Evolutionary conservation across 768 basidiomycete species (phyloP), one percentile per base, ranked within the genome.

Genomic region (Saitozyma podzolica): DNA sequence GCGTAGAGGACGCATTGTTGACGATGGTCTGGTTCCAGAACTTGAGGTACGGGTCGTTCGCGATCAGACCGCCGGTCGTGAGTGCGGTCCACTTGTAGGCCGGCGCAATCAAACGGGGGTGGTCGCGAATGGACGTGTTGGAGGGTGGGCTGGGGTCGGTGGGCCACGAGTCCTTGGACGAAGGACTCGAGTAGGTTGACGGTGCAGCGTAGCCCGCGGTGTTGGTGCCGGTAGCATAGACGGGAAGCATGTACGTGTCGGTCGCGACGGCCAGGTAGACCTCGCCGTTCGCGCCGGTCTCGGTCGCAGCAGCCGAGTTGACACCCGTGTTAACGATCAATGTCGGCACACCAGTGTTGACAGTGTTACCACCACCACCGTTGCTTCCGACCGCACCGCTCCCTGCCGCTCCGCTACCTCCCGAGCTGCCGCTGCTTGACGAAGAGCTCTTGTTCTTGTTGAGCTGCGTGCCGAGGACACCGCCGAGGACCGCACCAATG

Each of bases 21-120:
- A 97, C 89, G 76, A 98, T 97, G 51, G 91, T 89, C 20, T 84
- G 83, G 79, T 99, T 96, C 95, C 95, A 98, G 62, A 80, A 83
- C 61, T 84, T 82, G 72, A 98, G 84, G 82, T 99, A 98, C 4
- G 90, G 86, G 76, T 98, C 92, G 56, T 82, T 85, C 58, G 83
- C 80, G 73, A 98, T 95, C 69, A 96, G 83, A 16, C 64, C 68
- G 19, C 72, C 68, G 20, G 76, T 74, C 6, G 89, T 86, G 29
- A 99, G 86, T 11, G 86, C 90, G 14, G 83, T 79, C 95, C 96
- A 98, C 80, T 92, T 93, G 84, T 92, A 93, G 9, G 84, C 70
- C 20, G 95, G 92, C 14, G 95, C 96, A 69, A 96, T 88, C 54
- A 99, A 84, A 50, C 91, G 89, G 29, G 96, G 96, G 64, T 94